A percentile compares a stretch with the other conserved stretches of the same genome.
Conservation (phyloP, 2,329 filamentous ascomycete species). For the Sarocladium brachiariae region DNA sequence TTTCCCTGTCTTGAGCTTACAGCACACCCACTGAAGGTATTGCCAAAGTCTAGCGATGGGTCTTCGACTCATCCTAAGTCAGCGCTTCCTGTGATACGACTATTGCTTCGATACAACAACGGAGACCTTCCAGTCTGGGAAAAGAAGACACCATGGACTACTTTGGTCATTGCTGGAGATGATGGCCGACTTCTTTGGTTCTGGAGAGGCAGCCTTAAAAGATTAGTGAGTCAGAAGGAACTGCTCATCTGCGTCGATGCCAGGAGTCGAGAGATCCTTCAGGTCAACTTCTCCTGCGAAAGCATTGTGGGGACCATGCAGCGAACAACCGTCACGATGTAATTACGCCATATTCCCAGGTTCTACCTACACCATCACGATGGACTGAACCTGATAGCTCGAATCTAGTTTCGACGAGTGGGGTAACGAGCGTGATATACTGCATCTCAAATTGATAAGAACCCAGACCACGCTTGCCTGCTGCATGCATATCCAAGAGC, state of each 20-base stretch:
- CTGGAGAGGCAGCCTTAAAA: constrained; percentile 55
- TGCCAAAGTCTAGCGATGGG: neutral
- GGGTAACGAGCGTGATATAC: too few relatives aligned
- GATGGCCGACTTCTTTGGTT: constrained; percentile 56
- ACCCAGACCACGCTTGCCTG: too few relatives aligned
- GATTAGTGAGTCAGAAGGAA: constrained; percentile 52
- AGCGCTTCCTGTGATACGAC: constrained; percentile 42
- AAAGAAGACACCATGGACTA: constrained; percentile 59
- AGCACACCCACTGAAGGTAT: neutral
- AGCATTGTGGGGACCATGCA: constrained; percentile 62
- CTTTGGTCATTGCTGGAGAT: constrained; percentile 61
- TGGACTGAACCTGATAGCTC: too few relatives aligned
- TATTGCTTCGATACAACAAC: constrained; percentile 67
- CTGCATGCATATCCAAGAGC: too few relatives aligned
- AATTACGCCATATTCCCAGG: too few relatives aligned
- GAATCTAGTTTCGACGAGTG: too few relatives aligned
- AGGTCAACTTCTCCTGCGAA: constrained; percentile 75
- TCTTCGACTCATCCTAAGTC: neutral
- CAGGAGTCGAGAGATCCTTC: constrained; percentile 44
- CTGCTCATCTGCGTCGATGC: constrained; percentile 51
- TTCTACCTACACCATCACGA: too few relatives aligned
- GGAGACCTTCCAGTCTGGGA: constrained; percentile 54
- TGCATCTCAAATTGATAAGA: too few relatives aligned
- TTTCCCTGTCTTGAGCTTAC: constrained; percentile 51
- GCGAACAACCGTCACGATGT: neutral